Evolutionary conservation across 768 basidiomycete genomes (phyloP), one percentile per base, ranked within the genome.

Genomic region (Coprinopsis strossmayeri): DNA sequence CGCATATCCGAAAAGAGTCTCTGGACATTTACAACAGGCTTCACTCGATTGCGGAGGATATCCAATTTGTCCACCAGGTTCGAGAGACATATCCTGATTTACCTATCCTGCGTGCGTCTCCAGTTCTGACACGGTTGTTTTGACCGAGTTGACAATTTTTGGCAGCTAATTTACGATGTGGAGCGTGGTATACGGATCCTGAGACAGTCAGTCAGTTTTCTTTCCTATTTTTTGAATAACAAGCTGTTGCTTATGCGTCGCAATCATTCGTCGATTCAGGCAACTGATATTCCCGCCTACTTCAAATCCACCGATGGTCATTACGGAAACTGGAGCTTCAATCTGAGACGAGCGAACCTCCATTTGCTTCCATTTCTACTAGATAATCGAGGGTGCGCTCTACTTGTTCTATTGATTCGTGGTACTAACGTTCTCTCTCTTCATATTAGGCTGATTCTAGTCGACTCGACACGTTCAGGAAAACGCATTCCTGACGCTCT

Each of bases 241-340:
- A n/a, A n/a, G n/a, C n/a, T n/a, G 30, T 32, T 9, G 21, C 18
- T 38, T 50, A 17, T 37, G n/a, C 24, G 38, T 3, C 3, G 34
- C 35, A n/a, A 30, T 23, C 18, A 32, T 18, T 42, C 46, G 24
- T 34, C 4, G 27, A 48, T 30, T 18, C 45, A 70, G 64, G 60
- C 69, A 7, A 64, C 61, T 18, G 52, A 65, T 34, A 54, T 66
- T 3, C 71, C 75, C 11, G 90, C 82, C 13, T 97, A 91, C 69
- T 97, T 89, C 76, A 95, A 95, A 59, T 91, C 91, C 0, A 93
- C 89, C 0, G 91, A 94, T 57, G 92, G 91, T 0, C 91, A 94
- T 58, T 82, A 76, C 51, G 76, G 78, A 38, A 85, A 87, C 59
- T 95, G 91, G 91, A 71, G 74, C 57, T 92, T 94, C 67, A 91